Base-by-base conservation (phyloP, 2,329 filamentous ascomycete genomes). In the Alternaria conjuncta region DNA sequence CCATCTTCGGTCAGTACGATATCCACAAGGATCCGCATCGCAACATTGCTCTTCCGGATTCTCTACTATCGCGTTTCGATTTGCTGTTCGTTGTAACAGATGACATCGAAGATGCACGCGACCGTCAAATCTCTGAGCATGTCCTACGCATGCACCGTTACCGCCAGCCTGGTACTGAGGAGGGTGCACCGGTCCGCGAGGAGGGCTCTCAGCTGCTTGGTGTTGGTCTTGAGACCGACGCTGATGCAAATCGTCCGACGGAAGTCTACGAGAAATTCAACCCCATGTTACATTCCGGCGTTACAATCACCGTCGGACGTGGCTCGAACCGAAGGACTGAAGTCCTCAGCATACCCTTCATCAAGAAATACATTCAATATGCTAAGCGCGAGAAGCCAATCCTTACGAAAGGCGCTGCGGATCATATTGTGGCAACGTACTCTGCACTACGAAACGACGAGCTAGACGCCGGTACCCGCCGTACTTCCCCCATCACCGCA, bases 281-380 rank as follows among this genome's bases (percentile, higher is more conserved):
- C 74, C 88, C 92, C 28, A 97, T 98, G 93, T 87, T 99, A 45
- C 96, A 99, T 77, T 92, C 94, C 10, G 96, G 96, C 64, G 93
- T 97, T 50, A 93, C 90, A 7, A 82, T 93, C 15, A 93, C 90
- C 5, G 86, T 90, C 12, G 91, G 92, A 10, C 88, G 93, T 43
- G 92, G 92, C 11, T 83, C 90, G 25, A 89, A 88, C 71, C 92
- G 92, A 79, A 91, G 91, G 68, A 88, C 92, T 6, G 94, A 97
- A 79, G 92, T 99, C 13, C 85, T 99, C 57, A 97, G 92, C 82
- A 97, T 99, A 64, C 92, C 94, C 0, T 99, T 99, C 82, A 94
- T 99, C 85, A 99, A 99, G 84, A 99, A 99, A 82, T 99, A 97
- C 80, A 96, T 99, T 49, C 96, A 99, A 78, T 99, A 99, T 80